phyloP scores from a whole-genome alignment of 1,284 basidiomycete genomes.

The Moniliella sp. region DNA sequence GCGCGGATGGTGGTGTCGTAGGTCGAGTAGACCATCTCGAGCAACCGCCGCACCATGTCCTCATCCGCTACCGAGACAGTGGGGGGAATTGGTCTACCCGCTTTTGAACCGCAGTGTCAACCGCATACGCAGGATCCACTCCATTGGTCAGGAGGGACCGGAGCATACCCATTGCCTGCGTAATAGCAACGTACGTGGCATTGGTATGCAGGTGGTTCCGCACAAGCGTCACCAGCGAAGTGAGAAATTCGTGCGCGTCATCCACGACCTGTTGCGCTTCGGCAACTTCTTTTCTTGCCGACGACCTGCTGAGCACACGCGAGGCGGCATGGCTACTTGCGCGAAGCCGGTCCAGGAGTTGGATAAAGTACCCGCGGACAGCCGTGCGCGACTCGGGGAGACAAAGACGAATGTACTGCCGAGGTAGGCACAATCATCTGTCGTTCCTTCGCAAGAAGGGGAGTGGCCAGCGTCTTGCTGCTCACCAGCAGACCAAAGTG shows the following conservation, averaged over 20 bases:
- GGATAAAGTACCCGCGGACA: slow-evolving; percentile 7
- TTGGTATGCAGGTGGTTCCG: slow-evolving; percentile 14
- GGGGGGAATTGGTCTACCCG: slow-evolving; percentile 9
- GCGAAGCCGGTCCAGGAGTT: slow-evolving; percentile 17
- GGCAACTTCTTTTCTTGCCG: too few relatives aligned
- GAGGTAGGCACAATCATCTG: not conserved
- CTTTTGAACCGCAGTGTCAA: slow-evolving; percentile 3
- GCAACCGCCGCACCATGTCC: slow-evolving; percentile 10
- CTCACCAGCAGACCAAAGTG: not conserved
- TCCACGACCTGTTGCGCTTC: slow-evolving; percentile 6
- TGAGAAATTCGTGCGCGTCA: slow-evolving; percentile 7
- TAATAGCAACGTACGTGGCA: slow-evolving; percentile 16
- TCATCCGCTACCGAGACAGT: slow-evolving; percentile 5
- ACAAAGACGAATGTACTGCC: not conserved
- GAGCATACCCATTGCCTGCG: slow-evolving; percentile 3
- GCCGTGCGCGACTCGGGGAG: not conserved
- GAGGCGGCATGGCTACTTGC: slow-evolving; percentile 13
- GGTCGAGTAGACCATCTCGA: slow-evolving; percentile 15
- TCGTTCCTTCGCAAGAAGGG: not conserved
- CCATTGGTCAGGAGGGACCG: too few relatives aligned
- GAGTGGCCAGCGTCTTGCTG: not conserved
- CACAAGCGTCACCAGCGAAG: slow-evolving; percentile 7
- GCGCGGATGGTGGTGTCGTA: slow-evolving; percentile 14
- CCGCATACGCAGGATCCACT: too few relatives aligned
- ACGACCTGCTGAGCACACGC: too few relatives aligned